Evolutionary conservation across 2,329 filamentous ascomycete genomes (phyloP).

Genomic region (Colletotrichum sp.): DNA sequence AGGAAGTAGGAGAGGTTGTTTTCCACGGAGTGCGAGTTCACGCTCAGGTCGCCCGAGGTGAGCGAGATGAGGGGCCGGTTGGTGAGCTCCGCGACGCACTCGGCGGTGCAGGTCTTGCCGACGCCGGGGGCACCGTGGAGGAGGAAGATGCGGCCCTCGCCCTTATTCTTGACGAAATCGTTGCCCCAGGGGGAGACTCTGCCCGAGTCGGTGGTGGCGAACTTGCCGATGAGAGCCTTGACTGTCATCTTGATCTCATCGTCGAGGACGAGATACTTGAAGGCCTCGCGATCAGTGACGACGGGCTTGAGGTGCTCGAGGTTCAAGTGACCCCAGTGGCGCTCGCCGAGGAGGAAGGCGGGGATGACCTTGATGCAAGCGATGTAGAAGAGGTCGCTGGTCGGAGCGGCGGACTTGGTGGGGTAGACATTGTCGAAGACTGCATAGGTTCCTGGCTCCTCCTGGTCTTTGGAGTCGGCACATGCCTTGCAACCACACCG

Average conservation of each 20-base stretch:
- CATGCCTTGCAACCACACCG: constrained; percentile 49
- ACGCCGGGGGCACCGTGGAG: constrained; percentile 60
- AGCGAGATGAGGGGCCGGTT: constrained; percentile 56
- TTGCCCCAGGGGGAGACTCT: constrained; percentile 51
- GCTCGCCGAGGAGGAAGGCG: constrained; percentile 49
- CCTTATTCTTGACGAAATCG: constrained; percentile 37
- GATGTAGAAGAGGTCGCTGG: constrained; percentile 48
- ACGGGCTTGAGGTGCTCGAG: constrained; percentile 44
- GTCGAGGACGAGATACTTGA: constrained; percentile 55
- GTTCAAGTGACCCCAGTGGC: constrained; percentile 49
- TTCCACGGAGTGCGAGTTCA: constrained; percentile 43
- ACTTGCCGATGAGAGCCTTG: constrained; percentile 52
- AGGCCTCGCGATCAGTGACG: constrained; percentile 50
- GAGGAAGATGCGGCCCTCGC: constrained; percentile 54
- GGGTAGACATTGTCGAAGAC: constrained; percentile 48
- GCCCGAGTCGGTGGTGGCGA: constrained; percentile 41
- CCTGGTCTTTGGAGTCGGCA: constrained; percentile 21
- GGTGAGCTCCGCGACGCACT: constrained; percentile 57
- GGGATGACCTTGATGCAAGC: constrained; percentile 49
- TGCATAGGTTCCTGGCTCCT: constrained; percentile 36
- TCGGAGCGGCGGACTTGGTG: constrained; percentile 36
- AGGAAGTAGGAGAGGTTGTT: constrained; percentile 52
- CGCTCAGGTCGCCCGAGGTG: constrained; percentile 53
- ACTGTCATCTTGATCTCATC: constrained; percentile 53
- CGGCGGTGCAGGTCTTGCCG: constrained; percentile 62